phyloP scores from a whole-genome alignment of 2,329 filamentous ascomycete species.

The Stagonosporopsis cucurbitacearum region DNA sequence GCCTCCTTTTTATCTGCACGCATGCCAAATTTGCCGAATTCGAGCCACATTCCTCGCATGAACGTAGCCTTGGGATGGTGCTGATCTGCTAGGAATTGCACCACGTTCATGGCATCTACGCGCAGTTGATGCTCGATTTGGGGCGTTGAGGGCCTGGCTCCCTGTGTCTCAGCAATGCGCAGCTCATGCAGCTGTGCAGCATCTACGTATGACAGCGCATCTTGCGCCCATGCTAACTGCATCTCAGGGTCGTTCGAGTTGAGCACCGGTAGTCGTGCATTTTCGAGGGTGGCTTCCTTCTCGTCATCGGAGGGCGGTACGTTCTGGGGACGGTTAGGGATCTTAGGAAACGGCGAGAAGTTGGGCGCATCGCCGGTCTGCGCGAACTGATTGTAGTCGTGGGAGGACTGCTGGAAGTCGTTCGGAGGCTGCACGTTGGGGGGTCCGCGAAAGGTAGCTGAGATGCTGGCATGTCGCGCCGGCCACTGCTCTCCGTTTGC shows the following conservation, averaged over 20 bases:
- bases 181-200: slow-evolving; percentile 78
- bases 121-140: slow-evolving; percentile 87
- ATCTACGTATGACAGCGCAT: slow-evolving; percentile 88
- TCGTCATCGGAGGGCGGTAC: slow-evolving; percentile 94
- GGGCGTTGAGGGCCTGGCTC: slow-evolving; percentile 76
- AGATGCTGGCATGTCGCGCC: slow-evolving; percentile 45
- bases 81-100: slow-evolving; percentile 87
- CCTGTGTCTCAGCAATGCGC: slow-evolving; percentile 66
- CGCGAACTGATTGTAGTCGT: slow-evolving; percentile 50
- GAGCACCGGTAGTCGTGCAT: slow-evolving; percentile 80
- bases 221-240: slow-evolving; percentile 96
- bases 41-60: slow-evolving; percentile 93
- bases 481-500: slow-evolving; percentile 39
- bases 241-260: slow-evolving; percentile 94
- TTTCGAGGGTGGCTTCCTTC: slow-evolving; percentile 87
- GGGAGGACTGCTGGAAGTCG: slow-evolving; percentile 37
- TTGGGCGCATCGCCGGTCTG: slow-evolving; percentile 66
- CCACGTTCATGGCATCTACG: slow-evolving; percentile 88
- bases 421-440: slow-evolving; percentile 42
- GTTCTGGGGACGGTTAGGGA: slow-evolving; percentile 79
- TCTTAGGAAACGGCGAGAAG: slow-evolving; percentile 90
- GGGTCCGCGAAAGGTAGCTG: slow-evolving; percentile 46
- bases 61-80: slow-evolving; percentile 93
- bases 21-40: slow-evolving; percentile 95
- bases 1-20: slow-evolving; percentile 94